Evolutionary conservation across 2,329 filamentous ascomycete genomes (phyloP).

Genomic region (Amylocarpus encephaloides): DNA sequence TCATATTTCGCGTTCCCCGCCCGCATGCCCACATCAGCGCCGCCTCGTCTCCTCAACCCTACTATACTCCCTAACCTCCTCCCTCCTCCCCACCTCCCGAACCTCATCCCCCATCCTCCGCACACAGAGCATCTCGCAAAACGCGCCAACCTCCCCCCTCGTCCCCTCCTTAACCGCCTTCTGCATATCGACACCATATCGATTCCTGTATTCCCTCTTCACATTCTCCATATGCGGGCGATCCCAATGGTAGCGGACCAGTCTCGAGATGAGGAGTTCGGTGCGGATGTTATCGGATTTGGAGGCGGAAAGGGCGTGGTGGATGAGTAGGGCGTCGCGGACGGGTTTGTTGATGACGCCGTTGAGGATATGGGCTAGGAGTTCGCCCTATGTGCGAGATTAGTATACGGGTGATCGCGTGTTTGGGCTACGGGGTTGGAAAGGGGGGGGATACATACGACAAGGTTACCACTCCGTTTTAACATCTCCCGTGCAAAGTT

Average conservation of each 20-base stretch:
- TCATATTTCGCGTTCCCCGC: too few relatives aligned
- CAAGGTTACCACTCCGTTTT: slow-evolving; percentile 82
- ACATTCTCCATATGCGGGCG: slow-evolving; percentile 71
- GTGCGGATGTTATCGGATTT: slow-evolving; percentile 61
- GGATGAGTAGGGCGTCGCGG: slow-evolving; percentile 81
- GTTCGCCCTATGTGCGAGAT: slow-evolving; percentile 63
- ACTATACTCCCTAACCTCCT: slow-evolving; percentile 6
- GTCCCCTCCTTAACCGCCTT: slow-evolving; percentile 74
- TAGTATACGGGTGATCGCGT: not conserved
- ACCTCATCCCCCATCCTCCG: slow-evolving; percentile 55
- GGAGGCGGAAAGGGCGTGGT: slow-evolving; percentile 78
- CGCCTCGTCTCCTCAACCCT: not conserved
- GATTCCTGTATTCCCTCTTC: slow-evolving; percentile 71
- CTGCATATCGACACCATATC: slow-evolving; percentile 69
- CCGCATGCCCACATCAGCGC: too few relatives aligned
- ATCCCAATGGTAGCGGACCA: slow-evolving; percentile 93
- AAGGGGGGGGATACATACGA: slow-evolving; percentile 54
- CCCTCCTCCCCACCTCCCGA: slow-evolving; percentile 35
- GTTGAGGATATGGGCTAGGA: slow-evolving; percentile 91
- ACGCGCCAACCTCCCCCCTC: slow-evolving; percentile 68
- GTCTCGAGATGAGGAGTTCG: slow-evolving; percentile 79
- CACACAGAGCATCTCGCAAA: slow-evolving; percentile 66
- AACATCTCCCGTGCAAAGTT: slow-evolving; percentile 89
- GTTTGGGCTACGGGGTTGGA: not conserved
- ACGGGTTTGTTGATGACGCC: slow-evolving; percentile 94